phyloP scores from a whole-genome alignment of 495 filamentous ascomycete genomes.

The Filosporella fistucella region DNA sequence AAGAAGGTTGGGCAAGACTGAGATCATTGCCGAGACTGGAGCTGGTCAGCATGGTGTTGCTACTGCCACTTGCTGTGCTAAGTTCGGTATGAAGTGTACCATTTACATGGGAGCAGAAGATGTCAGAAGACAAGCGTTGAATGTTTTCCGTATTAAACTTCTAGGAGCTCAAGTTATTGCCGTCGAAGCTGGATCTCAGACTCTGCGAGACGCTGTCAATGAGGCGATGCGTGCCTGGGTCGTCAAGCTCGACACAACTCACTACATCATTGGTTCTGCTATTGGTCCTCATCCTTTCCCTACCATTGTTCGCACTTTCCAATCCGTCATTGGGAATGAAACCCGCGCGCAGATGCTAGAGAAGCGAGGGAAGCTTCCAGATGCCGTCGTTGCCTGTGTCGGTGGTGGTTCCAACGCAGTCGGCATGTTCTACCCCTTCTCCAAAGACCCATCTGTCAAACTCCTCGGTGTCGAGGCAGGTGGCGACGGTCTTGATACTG shows the following conservation, averaged over 20 bases:
- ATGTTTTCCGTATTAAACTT: slow-evolving; percentile 96
- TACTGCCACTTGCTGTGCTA: slow-evolving; percentile 91
- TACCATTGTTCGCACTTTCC: slow-evolving; percentile 93
- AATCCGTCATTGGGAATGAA: slow-evolving; percentile 88
- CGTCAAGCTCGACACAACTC: slow-evolving; percentile 77
- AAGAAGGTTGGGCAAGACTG: slow-evolving; percentile 75
- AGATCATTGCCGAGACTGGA: slow-evolving; percentile 93
- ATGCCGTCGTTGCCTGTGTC: slow-evolving; percentile 94
- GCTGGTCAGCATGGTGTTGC: slow-evolving; percentile 97
- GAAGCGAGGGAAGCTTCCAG: slow-evolving; percentile 80
- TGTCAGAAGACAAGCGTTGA: slow-evolving; percentile 86
- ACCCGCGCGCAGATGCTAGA: slow-evolving; percentile 75
- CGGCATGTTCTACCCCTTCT: slow-evolving; percentile 97
- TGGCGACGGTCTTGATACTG: slow-evolving; percentile 89
- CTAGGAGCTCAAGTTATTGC: slow-evolving; percentile 84
- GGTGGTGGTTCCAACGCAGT: slow-evolving; percentile 88
- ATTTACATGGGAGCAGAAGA: slow-evolving; percentile 97
- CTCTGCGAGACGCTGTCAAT: slow-evolving; percentile 93
- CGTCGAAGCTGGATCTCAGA: slow-evolving; percentile 79
- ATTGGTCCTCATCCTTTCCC: slow-evolving; percentile 96
- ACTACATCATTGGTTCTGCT: slow-evolving; percentile 94
- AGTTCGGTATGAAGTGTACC: slow-evolving; percentile 93
- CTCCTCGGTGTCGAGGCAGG: slow-evolving; percentile 93
- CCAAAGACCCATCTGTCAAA: slow-evolving; percentile 76
- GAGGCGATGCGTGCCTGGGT: slow-evolving; percentile 90